Evolutionary conservation across 495 filamentous ascomycete species (phyloP).

Genomic region (Penicillium alfredii): DNA sequence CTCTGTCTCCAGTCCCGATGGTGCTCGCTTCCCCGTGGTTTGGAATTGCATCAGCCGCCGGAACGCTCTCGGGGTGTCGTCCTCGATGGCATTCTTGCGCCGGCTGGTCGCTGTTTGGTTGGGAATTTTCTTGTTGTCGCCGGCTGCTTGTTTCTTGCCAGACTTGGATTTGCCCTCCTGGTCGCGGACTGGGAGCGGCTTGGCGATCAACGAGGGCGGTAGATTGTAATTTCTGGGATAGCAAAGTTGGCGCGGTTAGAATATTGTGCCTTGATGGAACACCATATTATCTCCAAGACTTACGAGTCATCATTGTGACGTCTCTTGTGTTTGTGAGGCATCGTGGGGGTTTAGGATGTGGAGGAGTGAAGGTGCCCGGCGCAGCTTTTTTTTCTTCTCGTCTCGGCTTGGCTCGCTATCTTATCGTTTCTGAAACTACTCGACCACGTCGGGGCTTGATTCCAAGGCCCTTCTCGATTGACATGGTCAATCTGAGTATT

Average conservation of each 20-base stretch:
- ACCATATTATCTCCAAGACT: conserved; percentile 1
- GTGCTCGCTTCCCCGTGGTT: conserved; percentile 45
- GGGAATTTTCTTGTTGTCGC: conserved; percentile 15
- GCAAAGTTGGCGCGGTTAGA: too few species aligned
- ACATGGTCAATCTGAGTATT: too few species aligned
- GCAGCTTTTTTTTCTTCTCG: conserved; percentile 23
- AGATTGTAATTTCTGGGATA: conserved; percentile 57
- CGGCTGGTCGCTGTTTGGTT: conserved; percentile 23
- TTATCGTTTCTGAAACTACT: conserved; percentile 12
- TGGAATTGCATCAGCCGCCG: conserved; percentile 69
- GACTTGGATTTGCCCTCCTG: conserved; percentile 10
- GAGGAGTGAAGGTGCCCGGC: conserved; percentile 8
- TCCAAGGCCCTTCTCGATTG: conserved; percentile 10
- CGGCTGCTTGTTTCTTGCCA: conserved; percentile 23
- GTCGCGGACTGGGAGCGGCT: conserved; percentile 56
- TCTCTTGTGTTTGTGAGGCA: conserved; percentile 84
- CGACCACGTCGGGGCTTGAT: background rate
- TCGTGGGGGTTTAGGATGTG: conserved; percentile 32
- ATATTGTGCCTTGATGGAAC: background rate
- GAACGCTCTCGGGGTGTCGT: conserved; percentile 87
- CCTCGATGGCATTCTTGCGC: conserved; percentile 42
- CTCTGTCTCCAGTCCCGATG: conserved; percentile 65
- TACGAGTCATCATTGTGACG: conserved; percentile 45
- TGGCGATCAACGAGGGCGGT: conserved; percentile 63
- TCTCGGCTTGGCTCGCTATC: background rate